A percentile compares a stretch with the other conserved stretches of the same genome.
phyloP scores from a whole-genome alignment of 768 basidiomycete genomes.

The Leccinum subtestaceum region DNA sequence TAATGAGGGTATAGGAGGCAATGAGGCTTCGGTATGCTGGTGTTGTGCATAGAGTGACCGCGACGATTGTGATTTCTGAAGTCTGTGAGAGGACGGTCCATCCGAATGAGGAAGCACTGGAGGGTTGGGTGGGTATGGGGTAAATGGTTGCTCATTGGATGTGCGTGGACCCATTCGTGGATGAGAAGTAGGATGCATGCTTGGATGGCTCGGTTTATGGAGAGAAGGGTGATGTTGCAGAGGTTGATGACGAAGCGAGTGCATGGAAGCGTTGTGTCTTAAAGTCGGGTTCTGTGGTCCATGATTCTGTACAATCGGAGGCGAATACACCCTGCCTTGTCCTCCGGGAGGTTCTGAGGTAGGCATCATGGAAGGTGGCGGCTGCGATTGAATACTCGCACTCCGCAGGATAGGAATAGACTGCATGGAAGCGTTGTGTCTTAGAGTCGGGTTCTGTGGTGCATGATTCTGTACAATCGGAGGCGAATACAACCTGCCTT shows the following conservation, averaged over 20 bases:
- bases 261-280: slow-evolving; percentile 24
- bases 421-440: slow-evolving; percentile 19
- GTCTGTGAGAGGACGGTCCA: slow-evolving; percentile 38
- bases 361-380: slow-evolving; percentile 22
- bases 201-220: slow-evolving; percentile 14
- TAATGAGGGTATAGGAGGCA: slow-evolving; percentile 39
- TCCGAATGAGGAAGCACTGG: slow-evolving; percentile 36
- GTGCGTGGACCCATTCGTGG: slow-evolving; percentile 16
- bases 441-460: slow-evolving; percentile 10
- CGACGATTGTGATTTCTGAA: slow-evolving; percentile 55
- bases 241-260: slow-evolving; percentile 30
- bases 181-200: slow-evolving; percentile 11
- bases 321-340: slow-evolving; percentile 17
- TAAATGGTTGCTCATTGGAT: slow-evolving; percentile 9
- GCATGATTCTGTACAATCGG: slow-evolving; percentile 7
- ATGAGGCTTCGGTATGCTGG: slow-evolving; percentile 37
- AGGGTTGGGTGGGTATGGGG: slow-evolving; percentile 13
- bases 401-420: slow-evolving; percentile 38
- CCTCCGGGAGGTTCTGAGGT: slow-evolving; percentile 21
- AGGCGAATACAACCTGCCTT: slow-evolving; percentile 18
- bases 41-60: slow-evolving; percentile 56
- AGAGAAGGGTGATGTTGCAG: slow-evolving; percentile 17
- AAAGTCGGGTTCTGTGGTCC: slow-evolving; percentile 9
- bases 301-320: slow-evolving; percentile 12
- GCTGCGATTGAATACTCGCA: slow-evolving; percentile 30